Evolutionary conservation across 139 green algal genomes (phyloP).

Genomic region (Asterochloris erici): DNA sequence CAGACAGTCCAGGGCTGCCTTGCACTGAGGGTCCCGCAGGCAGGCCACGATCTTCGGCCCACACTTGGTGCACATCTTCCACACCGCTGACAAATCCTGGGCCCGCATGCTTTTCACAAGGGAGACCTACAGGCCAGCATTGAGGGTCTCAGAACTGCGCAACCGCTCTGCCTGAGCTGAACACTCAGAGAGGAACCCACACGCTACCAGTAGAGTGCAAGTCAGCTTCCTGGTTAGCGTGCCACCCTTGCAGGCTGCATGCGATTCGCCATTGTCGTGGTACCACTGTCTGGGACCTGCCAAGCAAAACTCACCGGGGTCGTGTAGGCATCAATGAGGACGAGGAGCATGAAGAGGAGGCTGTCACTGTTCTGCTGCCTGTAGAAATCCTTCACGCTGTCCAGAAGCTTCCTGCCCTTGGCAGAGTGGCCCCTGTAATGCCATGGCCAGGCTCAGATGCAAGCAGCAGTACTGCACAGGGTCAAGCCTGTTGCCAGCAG

Average conservation of each 20-base stretch:
- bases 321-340: conserved; percentile 70
- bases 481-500: too few relatives aligned
- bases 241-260: too few relatives aligned
- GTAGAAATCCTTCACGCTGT: conserved; percentile 50
- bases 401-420: conserved; percentile 33
- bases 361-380: conserved; percentile 58
- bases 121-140: neutral
- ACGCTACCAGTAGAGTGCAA: too few relatives aligned
- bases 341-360: conserved; percentile 74
- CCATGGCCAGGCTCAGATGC: neutral
- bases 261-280: too few relatives aligned
- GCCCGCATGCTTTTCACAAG: conserved; percentile 20
- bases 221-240: too few relatives aligned
- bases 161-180: neutral
- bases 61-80: conserved; percentile 83
- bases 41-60: conserved; percentile 64
- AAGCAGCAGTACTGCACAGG: too few relatives aligned
- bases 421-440: neutral
- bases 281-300: too few relatives aligned
- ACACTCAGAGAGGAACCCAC: neutral
- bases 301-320: conserved; percentile 22
- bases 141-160: neutral
- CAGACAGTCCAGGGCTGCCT: conserved; percentile 79
- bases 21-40: conserved; percentile 73
- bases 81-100: conserved; percentile 40